phyloP scores from a whole-genome alignment of 768 basidiomycete species.

The Mycena alexandri region DNA sequence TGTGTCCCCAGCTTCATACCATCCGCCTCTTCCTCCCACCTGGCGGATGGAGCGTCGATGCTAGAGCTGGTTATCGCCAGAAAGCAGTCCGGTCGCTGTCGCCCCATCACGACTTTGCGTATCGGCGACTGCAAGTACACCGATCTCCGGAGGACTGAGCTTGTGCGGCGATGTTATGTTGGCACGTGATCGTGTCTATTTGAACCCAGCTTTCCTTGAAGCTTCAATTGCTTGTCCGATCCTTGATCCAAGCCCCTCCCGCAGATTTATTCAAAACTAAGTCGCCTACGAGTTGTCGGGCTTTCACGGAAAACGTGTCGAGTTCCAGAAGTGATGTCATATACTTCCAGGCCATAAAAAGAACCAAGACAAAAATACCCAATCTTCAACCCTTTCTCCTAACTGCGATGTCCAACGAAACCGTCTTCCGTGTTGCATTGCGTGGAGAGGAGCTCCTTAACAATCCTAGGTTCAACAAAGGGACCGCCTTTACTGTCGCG shows the following conservation, averaged over 20 bases:
- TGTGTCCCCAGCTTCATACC: conserved; percentile 10
- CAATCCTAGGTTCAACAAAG: conserved; percentile 81
- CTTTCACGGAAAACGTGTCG: too few species aligned
- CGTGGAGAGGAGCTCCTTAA: conserved; percentile 74
- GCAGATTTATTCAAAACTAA: too few species aligned
- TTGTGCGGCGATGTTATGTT: not conserved
- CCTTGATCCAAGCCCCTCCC: too few species aligned
- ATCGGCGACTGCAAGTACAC: conserved; percentile 6
- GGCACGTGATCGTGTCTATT: conserved; percentile 3
- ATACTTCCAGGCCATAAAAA: too few species aligned
- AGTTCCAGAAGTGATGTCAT: conserved; percentile 14
- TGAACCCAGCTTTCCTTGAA: not conserved
- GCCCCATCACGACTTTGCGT: not conserved
- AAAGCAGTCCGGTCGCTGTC: not conserved
- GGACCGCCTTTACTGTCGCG: conserved; percentile 76
- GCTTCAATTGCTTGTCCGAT: too few species aligned
- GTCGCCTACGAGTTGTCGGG: too few species aligned
- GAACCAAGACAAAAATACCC: not conserved
- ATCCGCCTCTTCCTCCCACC: conserved; percentile 8
- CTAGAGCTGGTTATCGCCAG: conserved; percentile 4
- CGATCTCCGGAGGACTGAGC: not conserved
- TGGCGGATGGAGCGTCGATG: conserved; percentile 3
- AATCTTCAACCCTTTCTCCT: conserved; percentile 6
- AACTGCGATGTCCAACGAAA: conserved; percentile 16
- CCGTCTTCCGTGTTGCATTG: conserved; percentile 60